phyloP scores from a whole-genome alignment of 805 yeast species.

The Wickerhamomyces kurtzmanii region DNA sequence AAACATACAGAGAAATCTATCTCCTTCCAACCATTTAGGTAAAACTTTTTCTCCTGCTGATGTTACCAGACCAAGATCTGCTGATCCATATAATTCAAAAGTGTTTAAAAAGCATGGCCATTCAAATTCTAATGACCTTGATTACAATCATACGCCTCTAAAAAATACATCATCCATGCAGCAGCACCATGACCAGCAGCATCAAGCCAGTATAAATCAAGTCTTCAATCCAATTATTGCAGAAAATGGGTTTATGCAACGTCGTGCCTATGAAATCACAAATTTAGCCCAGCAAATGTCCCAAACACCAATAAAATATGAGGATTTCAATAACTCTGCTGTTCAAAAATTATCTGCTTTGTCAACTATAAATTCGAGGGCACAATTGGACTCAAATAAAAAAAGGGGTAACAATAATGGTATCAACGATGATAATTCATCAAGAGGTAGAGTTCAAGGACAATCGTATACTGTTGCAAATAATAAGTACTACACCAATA shows the following conservation, averaged over 20 bases:
- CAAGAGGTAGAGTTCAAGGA: slow-evolving; percentile 10
- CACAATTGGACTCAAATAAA: slow-evolving; percentile 26
- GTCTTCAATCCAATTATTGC: slow-evolving; percentile 8
- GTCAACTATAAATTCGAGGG: slow-evolving; percentile 52
- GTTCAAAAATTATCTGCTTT: slow-evolving; percentile 59
- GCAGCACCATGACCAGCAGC: slow-evolving; percentile 6
- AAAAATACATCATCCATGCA: slow-evolving; percentile 12
- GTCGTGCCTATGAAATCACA: slow-evolving; percentile 15
- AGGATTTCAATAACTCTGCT: slow-evolving; percentile 18
- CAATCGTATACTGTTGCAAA: too few relatives aligned
- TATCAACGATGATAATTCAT: slow-evolving; percentile 3
- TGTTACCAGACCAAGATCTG: slow-evolving; percentile 28
- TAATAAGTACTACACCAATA: too few relatives aligned
- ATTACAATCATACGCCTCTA: slow-evolving; percentile 5
- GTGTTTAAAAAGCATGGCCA: slow-evolving; percentile 4
- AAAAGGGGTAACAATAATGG: slow-evolving; percentile 8
- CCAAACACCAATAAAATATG: slow-evolving; percentile 8
- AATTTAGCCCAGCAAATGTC: slow-evolving; percentile 18
- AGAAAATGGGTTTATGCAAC: slow-evolving; percentile 9
- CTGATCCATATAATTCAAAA: slow-evolving; percentile 23
- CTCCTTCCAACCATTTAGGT: slow-evolving; percentile 13
- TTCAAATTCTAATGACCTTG: slow-evolving; percentile 3
- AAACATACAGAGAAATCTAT: slow-evolving; percentile 20
- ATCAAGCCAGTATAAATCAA: slow-evolving; percentile 3
- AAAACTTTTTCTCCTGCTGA: slow-evolving; percentile 11